These are phyloP conservation scores for Apiosordaria backusii DNA, from an alignment of 495 filamentous ascomycete species.

Conservation along the genomic window DNA sequence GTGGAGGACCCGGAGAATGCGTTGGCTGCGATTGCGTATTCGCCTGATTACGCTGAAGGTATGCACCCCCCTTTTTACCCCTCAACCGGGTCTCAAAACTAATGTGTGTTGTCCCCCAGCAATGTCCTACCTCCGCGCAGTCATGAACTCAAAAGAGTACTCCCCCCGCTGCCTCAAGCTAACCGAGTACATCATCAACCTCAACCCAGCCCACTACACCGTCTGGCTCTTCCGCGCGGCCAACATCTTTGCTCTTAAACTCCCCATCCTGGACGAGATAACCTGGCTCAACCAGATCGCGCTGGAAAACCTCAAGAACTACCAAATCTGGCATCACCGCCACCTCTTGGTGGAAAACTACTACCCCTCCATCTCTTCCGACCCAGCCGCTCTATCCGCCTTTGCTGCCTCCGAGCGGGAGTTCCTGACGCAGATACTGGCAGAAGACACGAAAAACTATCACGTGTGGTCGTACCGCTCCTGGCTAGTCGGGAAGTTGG, in stretches of 20 bases:
- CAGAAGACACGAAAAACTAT: conserved; percentile 90
- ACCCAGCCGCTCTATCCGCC: conserved; percentile 27
- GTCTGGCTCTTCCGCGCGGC: conserved; percentile 94
- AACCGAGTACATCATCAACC: conserved; percentile 79
- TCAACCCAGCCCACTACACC: conserved; percentile 97
- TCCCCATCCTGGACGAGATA: conserved; percentile 66
- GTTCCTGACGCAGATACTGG: conserved; percentile 80
- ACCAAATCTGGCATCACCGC: conserved; percentile 98
- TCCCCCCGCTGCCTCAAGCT: conserved; percentile 73
- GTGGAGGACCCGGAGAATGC: conserved; percentile 77
- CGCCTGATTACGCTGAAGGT: conserved; percentile 79
- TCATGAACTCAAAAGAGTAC: conserved; percentile 87
- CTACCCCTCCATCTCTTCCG: conserved; percentile 47
- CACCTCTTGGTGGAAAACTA: conserved; percentile 74
- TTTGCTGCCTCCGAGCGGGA: conserved; percentile 56
- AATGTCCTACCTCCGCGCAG: conserved; percentile 79
- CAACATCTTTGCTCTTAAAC: conserved; percentile 62
- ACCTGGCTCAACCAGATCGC: conserved; percentile 81
- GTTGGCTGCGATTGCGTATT: conserved; percentile 85
- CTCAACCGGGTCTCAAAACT: background rate
- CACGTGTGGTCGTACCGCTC: conserved; percentile 97
- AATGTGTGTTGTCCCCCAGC: conserved; percentile 35
- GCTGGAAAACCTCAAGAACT: conserved; percentile 86
- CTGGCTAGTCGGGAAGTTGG: conserved; percentile 82
- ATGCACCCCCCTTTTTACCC: conserved; percentile 34